Conservation (phyloP, 331 rosid genomes). For the Cydonia oblonga region DNA sequence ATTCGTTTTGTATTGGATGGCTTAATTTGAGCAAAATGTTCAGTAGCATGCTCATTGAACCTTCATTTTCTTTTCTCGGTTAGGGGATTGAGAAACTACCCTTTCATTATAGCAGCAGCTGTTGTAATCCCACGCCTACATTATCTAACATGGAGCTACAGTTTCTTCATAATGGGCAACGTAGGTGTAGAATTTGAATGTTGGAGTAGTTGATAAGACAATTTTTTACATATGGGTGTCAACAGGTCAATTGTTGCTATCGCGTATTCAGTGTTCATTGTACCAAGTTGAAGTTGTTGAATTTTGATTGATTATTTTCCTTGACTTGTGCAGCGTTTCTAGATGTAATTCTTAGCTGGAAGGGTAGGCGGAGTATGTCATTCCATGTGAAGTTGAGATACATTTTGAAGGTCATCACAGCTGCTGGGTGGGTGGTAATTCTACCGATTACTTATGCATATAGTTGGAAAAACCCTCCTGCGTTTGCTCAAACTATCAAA, state of each 20-base stretch:
- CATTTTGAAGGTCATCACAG: conserved; percentile 70
- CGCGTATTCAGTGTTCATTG: background rate
- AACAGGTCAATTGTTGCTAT: background rate
- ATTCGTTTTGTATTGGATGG: background rate
- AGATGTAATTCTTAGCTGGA: conserved; percentile 88
- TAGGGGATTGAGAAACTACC: background rate
- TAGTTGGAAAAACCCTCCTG: conserved; percentile 86
- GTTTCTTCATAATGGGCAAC: background rate
- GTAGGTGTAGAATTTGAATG: background rate
- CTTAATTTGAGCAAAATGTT: background rate
- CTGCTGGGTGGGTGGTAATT: conserved; percentile 90
- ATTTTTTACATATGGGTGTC: background rate
- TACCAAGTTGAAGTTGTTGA: background rate
- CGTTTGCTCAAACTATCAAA: conserved; percentile 81
- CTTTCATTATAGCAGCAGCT: background rate
- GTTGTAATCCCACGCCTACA: background rate
- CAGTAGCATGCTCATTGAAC: background rate
- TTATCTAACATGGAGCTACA: background rate
- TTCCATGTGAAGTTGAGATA: conserved; percentile 66
- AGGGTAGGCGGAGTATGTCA: conserved; percentile 72
- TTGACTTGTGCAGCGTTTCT: conserved; percentile 58
- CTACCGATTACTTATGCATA: conserved; percentile 84
- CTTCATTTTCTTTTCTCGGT: background rate
- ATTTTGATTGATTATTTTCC: background rate
- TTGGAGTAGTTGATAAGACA: background rate